Percentiles rank a stretch among this genome's conserved stretches.
Evolutionary conservation across 768 basidiomycete genomes (phyloP).

Genomic region (Imleria badia): DNA sequence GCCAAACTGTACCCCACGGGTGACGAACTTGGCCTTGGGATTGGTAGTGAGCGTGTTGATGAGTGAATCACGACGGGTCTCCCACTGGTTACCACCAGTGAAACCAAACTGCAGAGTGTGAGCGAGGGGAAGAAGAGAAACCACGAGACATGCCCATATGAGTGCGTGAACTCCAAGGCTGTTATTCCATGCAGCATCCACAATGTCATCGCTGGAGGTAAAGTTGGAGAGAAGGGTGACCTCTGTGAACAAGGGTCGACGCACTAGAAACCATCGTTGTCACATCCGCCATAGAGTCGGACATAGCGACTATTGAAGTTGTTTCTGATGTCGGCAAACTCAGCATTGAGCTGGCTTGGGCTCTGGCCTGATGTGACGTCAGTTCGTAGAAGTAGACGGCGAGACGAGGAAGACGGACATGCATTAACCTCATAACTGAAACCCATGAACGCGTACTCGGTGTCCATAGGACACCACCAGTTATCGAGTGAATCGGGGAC

Average conservation of each 20-base stretch:
- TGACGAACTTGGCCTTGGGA: conserved; percentile 62
- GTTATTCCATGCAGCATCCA: conserved; percentile 67
- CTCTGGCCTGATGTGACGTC: conserved; percentile 51
- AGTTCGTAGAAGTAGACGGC: background rate
- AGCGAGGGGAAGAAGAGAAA: background rate
- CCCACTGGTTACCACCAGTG: conserved; percentile 47
- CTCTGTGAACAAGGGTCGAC: background rate
- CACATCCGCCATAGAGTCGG: conserved; percentile 46
- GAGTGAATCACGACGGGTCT: conserved; percentile 51
- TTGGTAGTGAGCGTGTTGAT: conserved; percentile 55
- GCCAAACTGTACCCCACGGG: conserved; percentile 66
- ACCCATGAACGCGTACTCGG: conserved; percentile 75
- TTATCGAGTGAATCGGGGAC: conserved; percentile 44
- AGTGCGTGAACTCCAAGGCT: conserved; percentile 72
- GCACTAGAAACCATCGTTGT: conserved; percentile 41
- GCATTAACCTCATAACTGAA: conserved; percentile 73
- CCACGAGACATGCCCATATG: conserved; percentile 56
- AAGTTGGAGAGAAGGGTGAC: conserved; percentile 18
- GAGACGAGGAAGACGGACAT: conserved; percentile 40
- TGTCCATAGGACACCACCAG: conserved; percentile 65
- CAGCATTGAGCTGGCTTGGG: conserved; percentile 44
- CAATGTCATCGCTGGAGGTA: conserved; percentile 48
- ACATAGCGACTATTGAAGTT: conserved; percentile 66
- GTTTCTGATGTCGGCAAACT: conserved; percentile 60
- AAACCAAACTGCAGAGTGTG: conserved; percentile 35